A percentile compares a stretch with the other conserved stretches of the same genome.
Evolutionary conservation across 192 early-diverging fungal genomes (phyloP).

Genomic region (Backusella liffmaniae): DNA sequence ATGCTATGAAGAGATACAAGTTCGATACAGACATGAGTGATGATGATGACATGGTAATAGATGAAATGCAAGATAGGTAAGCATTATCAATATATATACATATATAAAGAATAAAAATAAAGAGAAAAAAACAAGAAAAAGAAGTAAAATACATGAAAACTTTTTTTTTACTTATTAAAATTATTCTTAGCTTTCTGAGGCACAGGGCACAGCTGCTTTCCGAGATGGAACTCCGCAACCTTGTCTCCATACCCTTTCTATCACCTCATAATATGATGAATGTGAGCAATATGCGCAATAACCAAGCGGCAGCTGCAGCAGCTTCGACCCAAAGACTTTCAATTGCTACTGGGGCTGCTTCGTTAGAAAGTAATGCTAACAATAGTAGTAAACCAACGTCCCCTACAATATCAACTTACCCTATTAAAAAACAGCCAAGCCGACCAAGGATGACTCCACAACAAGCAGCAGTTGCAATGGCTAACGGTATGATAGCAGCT

Average conservation of each 20-base stretch:
- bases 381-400: not conserved
- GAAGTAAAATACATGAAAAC: not conserved
- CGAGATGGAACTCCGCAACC: slow-evolving; percentile 29
- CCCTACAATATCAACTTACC: not conserved
- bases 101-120: not conserved
- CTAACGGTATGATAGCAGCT: slow-evolving; percentile 34
- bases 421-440: slow-evolving; percentile 21
- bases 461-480: slow-evolving; percentile 30
- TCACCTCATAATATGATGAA: slow-evolving; percentile 26
- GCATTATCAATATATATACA: not conserved
- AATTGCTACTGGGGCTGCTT: not conserved
- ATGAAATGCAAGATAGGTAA: slow-evolving; percentile 34
- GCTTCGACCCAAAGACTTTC: slow-evolving; percentile 9
- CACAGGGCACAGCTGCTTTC: slow-evolving; percentile 23
- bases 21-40: slow-evolving; percentile 34
- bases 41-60: slow-evolving; percentile 20
- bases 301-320: slow-evolving; percentile 2
- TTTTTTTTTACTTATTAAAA: not conserved
- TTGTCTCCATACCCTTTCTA: slow-evolving; percentile 30
- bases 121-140: slow-evolving; percentile 6
- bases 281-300: not conserved
- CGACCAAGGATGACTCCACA: slow-evolving; percentile 29
- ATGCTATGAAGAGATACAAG: slow-evolving; percentile 13
- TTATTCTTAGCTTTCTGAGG: slow-evolving; percentile 24
- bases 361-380: not conserved